phyloP scores from a whole-genome alignment of 768 basidiomycete species.

The Roridomyces roridus region DNA sequence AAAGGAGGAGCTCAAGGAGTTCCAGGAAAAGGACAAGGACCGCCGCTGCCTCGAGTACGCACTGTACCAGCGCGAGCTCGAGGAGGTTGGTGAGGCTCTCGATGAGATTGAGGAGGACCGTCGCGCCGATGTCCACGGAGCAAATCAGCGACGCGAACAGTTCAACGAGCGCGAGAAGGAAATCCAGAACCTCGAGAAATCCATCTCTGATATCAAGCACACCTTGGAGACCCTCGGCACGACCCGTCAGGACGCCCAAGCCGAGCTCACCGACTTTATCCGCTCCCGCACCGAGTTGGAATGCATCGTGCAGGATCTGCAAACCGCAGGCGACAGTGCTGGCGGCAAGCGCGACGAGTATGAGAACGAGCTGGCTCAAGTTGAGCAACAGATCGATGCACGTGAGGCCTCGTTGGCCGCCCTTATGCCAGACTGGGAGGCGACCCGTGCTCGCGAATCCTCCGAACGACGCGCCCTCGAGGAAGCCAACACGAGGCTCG shows the following conservation, averaged over 20 bases:
- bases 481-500: conserved; percentile 71
- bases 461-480: conserved; percentile 74
- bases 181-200: conserved; percentile 74
- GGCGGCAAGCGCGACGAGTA: conserved; percentile 69
- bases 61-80: conserved; percentile 87
- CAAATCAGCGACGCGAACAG: conserved; percentile 82
- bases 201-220: conserved; percentile 74
- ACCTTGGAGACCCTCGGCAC: conserved; percentile 71
- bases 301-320: conserved; percentile 82
- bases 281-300: conserved; percentile 86
- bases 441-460: conserved; percentile 53
- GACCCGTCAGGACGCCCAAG: conserved; percentile 76
- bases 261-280: conserved; percentile 87
- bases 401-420: conserved; percentile 69
- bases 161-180: conserved; percentile 86
- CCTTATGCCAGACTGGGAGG: conserved; percentile 75
- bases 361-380: conserved; percentile 64
- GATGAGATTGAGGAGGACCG: conserved; percentile 89
- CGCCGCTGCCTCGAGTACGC: conserved; percentile 95
- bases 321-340: conserved; percentile 65
- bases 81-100: conserved; percentile 85
- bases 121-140: conserved; percentile 79
- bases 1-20: conserved; percentile 97
- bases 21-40: conserved; percentile 94
- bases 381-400: conserved; percentile 65